phyloP scores from a whole-genome alignment of 1,284 basidiomycete genomes.

The Termitomyces sp. region DNA sequence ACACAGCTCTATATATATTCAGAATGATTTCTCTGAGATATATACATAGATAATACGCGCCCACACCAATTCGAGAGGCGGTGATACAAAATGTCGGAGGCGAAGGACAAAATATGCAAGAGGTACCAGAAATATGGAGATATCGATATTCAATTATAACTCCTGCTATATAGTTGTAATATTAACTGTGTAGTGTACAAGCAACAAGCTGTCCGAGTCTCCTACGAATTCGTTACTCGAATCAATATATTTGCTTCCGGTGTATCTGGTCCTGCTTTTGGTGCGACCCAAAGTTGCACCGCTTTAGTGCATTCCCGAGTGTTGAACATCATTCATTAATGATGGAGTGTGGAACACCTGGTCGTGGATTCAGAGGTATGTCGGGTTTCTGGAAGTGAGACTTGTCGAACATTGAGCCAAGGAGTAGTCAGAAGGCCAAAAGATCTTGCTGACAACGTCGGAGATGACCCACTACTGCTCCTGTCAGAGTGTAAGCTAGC shows the following conservation, averaged over 20 bases:
- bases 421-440: slow-evolving; percentile 11
- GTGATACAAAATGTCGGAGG: background rate
- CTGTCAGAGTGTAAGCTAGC: slow-evolving; percentile 6
- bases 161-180: background rate
- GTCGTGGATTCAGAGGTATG: background rate
- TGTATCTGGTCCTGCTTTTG: background rate
- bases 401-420: background rate
- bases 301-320: background rate
- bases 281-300: background rate
- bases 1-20: background rate
- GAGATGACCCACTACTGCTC: background rate
- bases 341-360: background rate
- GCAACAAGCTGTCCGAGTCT: background rate
- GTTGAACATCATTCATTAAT: background rate
- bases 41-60: background rate
- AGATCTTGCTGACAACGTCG: background rate
- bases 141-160: background rate
- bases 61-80: background rate
- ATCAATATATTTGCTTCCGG: background rate
- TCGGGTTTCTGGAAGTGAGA: background rate
- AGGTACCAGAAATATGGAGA: background rate
- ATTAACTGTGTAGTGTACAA: background rate
- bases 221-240: background rate
- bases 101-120: background rate
- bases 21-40: background rate